Base-by-base conservation (phyloP, 2,329 filamentous ascomycete species). In the Penicillium sp. region DNA sequence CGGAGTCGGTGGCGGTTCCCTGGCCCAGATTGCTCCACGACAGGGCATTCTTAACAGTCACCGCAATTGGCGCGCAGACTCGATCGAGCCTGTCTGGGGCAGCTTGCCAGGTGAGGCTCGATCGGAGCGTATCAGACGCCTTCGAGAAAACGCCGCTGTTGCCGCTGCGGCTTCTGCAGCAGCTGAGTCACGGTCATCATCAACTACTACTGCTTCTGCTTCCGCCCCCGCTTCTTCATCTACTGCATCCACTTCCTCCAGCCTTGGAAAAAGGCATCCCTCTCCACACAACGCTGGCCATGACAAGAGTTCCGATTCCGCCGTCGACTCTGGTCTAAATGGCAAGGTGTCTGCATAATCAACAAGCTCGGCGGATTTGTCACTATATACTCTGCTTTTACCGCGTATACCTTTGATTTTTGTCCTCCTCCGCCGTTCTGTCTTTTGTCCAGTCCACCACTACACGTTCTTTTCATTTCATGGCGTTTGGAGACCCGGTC, bases 31-130 rank as follows among this genome's bases (percentile, higher is more conserved):
- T 27, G 56, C 61, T 26, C 54, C 57, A 18, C 59, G 64, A 40
- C 53, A 49, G 34, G 53, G 61, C 34, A 48, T 59, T 2, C 44
- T 59, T 3, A 47, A 54, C 13, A 59, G 60, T 39, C 64, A 66
- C 5, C 57, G 62, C 5, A 72, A 73, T 43, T 74, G 71, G 71
- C 67, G 69, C 7, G 67, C 65, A 9, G 71, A 74, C 51, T 68
- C 70, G 4, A 66, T 73, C 25, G 71, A 73, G 46, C 69, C 67
- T 5, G 62, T 70, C 39, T 66, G 67, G 62, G 59, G 64, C 13
- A 64, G 66, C 50, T 56, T 70, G 5, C 66, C 67, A 18, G 68
- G 68, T n/a, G 68, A 71, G 48, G 66, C 60, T 9, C 60, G 69
- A 7, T 52, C 60, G 2, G 68, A 70, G 18, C 61, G 68, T 29